Evolutionary conservation across 2,329 filamentous ascomycete genomes (phyloP).

Genomic region (Aspergillus carbonarius): DNA sequence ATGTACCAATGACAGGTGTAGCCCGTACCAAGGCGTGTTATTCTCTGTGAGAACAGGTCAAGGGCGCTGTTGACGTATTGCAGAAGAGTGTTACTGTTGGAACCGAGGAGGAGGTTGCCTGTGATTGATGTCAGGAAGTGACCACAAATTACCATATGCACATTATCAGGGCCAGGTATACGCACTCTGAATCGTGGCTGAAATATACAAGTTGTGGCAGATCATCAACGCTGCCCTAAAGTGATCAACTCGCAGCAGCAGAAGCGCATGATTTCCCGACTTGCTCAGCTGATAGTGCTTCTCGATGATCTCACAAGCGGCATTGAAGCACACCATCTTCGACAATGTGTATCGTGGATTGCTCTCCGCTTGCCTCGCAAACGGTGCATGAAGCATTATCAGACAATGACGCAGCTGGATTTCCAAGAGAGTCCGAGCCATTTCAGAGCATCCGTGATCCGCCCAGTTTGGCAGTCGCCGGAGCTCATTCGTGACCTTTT

Average conservation of each 20-base stretch:
- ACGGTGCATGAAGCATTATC: constrained; percentile 30
- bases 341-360: constrained; percentile 27
- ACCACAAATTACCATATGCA: too few relatives aligned
- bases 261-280: constrained; percentile 8
- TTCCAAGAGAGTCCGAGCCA: constrained; percentile 23
- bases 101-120: constrained; percentile 20
- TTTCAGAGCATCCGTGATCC: not conserved
- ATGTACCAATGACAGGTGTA: constrained; percentile 38
- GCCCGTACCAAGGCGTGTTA: constrained; percentile 34
- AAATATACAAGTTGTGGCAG: constrained; percentile 21
- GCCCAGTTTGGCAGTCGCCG: constrained; percentile 26
- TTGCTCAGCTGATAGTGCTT: constrained; percentile 13
- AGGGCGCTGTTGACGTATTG: constrained; percentile 27
- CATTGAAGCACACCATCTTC: constrained; percentile 24
- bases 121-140: too few relatives aligned
- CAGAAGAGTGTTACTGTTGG: constrained; percentile 14
- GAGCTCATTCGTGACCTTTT: constrained; percentile 24
- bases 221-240: constrained; percentile 21
- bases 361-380: constrained; percentile 21
- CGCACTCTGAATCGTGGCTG: constrained; percentile 1
- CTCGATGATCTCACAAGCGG: constrained; percentile 18
- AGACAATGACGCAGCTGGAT: constrained; percentile 31
- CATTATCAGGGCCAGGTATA: not conserved
- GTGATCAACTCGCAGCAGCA: constrained; percentile 23
- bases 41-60: constrained; percentile 34